These are phyloP conservation scores for Fraxinus sp. DNA, from an alignment of 305 asterid genomes.

Conservation along the genomic window DNA sequence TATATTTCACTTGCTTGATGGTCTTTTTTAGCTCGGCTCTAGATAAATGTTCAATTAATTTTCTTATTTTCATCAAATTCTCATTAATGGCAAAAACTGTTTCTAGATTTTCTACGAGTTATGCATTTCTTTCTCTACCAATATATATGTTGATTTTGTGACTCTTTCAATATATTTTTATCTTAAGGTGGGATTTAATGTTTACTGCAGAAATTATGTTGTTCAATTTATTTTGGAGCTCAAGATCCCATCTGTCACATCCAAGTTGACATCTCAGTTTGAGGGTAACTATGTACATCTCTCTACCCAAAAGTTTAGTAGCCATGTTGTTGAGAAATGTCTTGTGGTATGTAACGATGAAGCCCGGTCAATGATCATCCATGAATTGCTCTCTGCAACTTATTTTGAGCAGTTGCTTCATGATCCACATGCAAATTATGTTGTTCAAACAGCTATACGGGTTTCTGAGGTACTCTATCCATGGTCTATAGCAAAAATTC, in stretches of 20 bases:
- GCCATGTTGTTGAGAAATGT: constrained; percentile 93
- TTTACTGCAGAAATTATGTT: constrained; percentile 67
- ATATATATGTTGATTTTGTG: background rate
- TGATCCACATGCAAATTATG: constrained; percentile 96
- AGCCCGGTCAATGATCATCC: constrained; percentile 56
- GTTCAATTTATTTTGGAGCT: constrained; percentile 84
- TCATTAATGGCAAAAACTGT: background rate
- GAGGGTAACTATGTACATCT: constrained; percentile 72
- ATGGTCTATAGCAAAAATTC: background rate
- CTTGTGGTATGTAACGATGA: constrained; percentile 50
- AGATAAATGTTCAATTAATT: background rate
- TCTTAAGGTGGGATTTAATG: constrained; percentile 4
- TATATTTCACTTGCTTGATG: background rate
- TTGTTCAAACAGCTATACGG: constrained; percentile 77
- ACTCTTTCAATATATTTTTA: background rate
- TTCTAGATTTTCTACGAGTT: background rate
- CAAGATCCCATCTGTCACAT: constrained; percentile 52
- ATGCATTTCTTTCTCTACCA: background rate
- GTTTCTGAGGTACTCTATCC: constrained; percentile 57
- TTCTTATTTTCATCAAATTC: background rate
- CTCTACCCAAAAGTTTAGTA: constrained; percentile 76
- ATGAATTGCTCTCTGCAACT: constrained; percentile 63
- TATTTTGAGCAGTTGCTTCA: constrained; percentile 85
- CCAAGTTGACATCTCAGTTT: constrained; percentile 59
- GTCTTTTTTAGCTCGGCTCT: background rate